These are phyloP conservation scores for Arthrobotrys entomopaga DNA, from an alignment of 2,329 filamentous ascomycete species.

Conservation along the genomic window DNA sequence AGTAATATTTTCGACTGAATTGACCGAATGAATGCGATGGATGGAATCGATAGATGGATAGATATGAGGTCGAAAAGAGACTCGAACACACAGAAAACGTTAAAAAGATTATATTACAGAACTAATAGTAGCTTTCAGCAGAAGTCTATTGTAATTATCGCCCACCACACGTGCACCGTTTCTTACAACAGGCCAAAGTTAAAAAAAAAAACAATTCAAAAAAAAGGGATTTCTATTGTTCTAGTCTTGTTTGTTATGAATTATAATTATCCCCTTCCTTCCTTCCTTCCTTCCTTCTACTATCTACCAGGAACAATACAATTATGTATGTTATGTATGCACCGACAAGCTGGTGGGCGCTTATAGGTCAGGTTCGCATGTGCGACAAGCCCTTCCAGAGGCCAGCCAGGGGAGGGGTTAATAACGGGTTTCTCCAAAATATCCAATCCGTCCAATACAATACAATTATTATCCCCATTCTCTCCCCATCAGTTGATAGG, in stretches of 20 bases:
- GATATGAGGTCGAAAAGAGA: constrained; percentile 15
- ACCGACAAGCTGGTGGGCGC: constrained; percentile 29
- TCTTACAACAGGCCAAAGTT: constrained; percentile 3
- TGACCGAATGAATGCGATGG: neutral
- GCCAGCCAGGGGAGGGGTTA: no score
- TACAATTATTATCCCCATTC: no score
- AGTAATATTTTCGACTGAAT: constrained; percentile 8
- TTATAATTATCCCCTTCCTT: neutral
- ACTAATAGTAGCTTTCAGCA: no score
- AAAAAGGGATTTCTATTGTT: neutral
- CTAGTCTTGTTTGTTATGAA: constrained; percentile 12
- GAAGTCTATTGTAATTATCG: no score
- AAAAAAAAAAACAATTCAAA: constrained; percentile 13
- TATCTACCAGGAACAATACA: neutral
- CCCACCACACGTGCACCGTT: no score
- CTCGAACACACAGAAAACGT: neutral
- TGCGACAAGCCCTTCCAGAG: constrained; percentile 10
- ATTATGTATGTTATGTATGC: no score
- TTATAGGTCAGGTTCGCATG: constrained; percentile 46
- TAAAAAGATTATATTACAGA: no score
- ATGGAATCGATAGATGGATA: neutral
- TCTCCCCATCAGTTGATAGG: no score
- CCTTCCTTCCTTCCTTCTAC: neutral
- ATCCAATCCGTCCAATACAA: no score
- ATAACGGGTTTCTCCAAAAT: no score